Conservation (phyloP, 352 stramenopile species). For the Globisporangium nagaii region DNA sequence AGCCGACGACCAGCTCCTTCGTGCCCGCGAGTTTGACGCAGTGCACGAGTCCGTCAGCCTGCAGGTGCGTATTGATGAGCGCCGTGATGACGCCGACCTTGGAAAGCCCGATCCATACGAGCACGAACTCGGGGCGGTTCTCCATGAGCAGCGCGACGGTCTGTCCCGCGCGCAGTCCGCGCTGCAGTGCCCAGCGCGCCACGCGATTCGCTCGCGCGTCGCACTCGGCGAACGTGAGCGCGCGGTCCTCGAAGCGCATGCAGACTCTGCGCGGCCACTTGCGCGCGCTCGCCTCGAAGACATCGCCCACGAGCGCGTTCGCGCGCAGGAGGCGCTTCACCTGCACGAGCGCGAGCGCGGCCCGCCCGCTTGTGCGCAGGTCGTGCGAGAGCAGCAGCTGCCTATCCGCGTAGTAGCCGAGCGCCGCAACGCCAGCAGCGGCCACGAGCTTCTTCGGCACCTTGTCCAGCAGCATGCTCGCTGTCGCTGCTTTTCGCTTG, state of each 20-base stretch:
- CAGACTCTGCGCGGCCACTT: conserved; percentile 49
- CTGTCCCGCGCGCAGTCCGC: conserved; percentile 44
- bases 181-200: conserved; percentile 55
- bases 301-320: conserved; percentile 39
- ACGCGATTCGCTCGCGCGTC: conserved; percentile 66
- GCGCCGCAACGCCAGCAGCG: conserved; percentile 30
- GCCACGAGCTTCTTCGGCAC: conserved; percentile 40
- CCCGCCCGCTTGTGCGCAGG: conserved; percentile 27
- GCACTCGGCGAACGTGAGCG: conserved; percentile 46
- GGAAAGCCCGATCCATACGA: conserved; percentile 74
- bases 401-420: conserved; percentile 46
- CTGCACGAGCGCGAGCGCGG: conserved; percentile 33
- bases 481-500: not conserved
- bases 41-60: conserved; percentile 60
- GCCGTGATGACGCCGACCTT: conserved; percentile 80
- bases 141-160: conserved; percentile 81
- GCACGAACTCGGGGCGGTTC: conserved; percentile 79
- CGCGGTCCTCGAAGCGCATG: conserved; percentile 45
- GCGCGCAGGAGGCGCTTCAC: conserved; percentile 28
- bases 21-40: conserved; percentile 57
- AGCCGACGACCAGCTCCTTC: conserved; percentile 56
- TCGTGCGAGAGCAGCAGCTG: conserved; percentile 50
- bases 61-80: conserved; percentile 78
- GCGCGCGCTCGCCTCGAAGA: conserved; percentile 53
- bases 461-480: not conserved